phyloP scores from a whole-genome alignment of 306 rosid genomes.

The Ziziphus jujuba region DNA sequence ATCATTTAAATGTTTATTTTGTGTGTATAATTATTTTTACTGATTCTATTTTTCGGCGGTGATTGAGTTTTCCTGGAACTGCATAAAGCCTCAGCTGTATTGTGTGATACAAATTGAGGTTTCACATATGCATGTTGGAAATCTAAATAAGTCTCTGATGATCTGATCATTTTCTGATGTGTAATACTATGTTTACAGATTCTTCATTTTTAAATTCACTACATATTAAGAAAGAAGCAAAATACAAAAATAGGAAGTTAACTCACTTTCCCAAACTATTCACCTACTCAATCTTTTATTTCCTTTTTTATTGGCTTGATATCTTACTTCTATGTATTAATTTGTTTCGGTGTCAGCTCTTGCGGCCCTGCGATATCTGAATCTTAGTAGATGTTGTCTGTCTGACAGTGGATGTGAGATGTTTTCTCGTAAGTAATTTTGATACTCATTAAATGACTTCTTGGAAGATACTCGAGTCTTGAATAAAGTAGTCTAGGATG shows the following conservation, averaged over 20 bases:
- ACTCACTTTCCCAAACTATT: not conserved
- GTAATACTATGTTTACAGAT: not conserved
- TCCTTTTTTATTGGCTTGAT: conserved; percentile 30
- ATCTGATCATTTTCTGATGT: not conserved
- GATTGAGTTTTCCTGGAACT: conserved; percentile 7
- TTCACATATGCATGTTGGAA: not conserved
- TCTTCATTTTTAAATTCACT: not conserved
- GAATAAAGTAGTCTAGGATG: conserved; percentile 11
- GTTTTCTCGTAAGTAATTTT: conserved; percentile 70
- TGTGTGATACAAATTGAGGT: not conserved
- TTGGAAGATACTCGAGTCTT: not conserved
- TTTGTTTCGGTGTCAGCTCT: conserved; percentile 48
- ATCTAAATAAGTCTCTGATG: not conserved
- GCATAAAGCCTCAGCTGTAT: not conserved
- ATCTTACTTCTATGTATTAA: conserved; percentile 7
- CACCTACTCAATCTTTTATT: not conserved
- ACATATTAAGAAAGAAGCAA: not conserved
- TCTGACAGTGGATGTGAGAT: conserved; percentile 63
- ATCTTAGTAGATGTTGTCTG: conserved; percentile 74
- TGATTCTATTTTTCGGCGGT: not conserved
- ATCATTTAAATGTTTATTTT: not conserved
- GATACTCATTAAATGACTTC: conserved; percentile 11
- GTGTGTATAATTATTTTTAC: not conserved
- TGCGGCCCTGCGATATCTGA: conserved; percentile 63
- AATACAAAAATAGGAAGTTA: not conserved